A percentile compares a stretch with the other conserved stretches of the same genome.
These are phyloP conservation scores for Bipolaris zeicola DNA, from an alignment of 2,329 filamentous ascomycete species.

Conservation along the genomic window DNA sequence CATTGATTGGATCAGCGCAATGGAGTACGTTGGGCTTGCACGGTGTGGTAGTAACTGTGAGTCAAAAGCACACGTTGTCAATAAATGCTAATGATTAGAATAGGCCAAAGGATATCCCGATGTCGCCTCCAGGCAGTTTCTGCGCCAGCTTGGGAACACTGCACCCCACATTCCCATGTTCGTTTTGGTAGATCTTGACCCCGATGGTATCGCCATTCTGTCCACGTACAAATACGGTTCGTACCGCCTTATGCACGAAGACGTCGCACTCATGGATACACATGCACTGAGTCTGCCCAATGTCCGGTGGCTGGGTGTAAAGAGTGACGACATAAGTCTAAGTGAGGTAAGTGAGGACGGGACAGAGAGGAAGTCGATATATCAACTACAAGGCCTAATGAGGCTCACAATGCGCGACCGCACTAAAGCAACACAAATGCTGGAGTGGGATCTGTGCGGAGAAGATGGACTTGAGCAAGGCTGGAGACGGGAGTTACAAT, in stretches of 20 bases:
- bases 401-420: constrained; percentile 63
- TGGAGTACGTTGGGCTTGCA: constrained; percentile 58
- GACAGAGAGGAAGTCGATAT: constrained; percentile 13
- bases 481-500: constrained; percentile 65
- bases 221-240: constrained; percentile 76
- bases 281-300: constrained; percentile 50
- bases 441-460: constrained; percentile 52
- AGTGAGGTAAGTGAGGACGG: constrained; percentile 19
- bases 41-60: constrained; percentile 73
- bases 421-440: constrained; percentile 59
- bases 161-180: constrained; percentile 58
- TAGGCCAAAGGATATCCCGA: constrained; percentile 86
- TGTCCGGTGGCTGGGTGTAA: constrained; percentile 70
- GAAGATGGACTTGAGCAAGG: constrained; percentile 45
- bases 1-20: constrained; percentile 63
- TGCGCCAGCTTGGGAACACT: constrained; percentile 54
- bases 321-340: constrained; percentile 39
- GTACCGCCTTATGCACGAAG: constrained; percentile 65
- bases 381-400: constrained; percentile 52
- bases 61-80: constrained; percentile 12
- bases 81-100: constrained; percentile 10
- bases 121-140: constrained; percentile 69
- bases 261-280: constrained; percentile 48
- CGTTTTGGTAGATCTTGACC: constrained; percentile 75
- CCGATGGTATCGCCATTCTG: constrained; percentile 75